A percentile compares a stretch with the other conserved stretches of the same genome.
Evolutionary conservation across 1,284 basidiomycete genomes (phyloP).

Genomic region (Ustilago xerochloae): DNA sequence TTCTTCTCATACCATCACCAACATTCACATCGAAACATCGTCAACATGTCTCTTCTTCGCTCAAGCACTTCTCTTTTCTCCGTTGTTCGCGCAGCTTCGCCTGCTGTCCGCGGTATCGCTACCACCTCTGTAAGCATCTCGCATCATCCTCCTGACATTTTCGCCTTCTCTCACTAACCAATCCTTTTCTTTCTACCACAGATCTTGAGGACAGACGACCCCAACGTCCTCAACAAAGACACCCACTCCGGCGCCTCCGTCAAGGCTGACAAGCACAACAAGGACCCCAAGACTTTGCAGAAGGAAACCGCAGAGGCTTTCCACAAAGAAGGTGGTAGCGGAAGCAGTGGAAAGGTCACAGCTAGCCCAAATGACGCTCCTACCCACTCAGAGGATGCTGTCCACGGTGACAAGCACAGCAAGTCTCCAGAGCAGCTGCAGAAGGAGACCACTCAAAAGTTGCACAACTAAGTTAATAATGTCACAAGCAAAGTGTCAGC

Average conservation of each 20-base stretch:
- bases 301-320: conserved; percentile 29
- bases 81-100: conserved; percentile 3
- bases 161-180: neutral
- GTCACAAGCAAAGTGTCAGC: neutral
- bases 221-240: conserved; percentile 31
- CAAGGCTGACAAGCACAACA: conserved; percentile 49
- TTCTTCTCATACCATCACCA: neutral
- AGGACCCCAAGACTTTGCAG: conserved; percentile 49
- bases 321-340: conserved; percentile 6
- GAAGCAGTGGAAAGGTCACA: neutral
- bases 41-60: conserved; percentile 45
- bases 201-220: conserved; percentile 42
- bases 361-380: conserved; percentile 16
- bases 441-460: conserved; percentile 44
- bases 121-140: conserved; percentile 33
- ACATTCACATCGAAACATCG: neutral
- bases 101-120: conserved; percentile 18
- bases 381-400: conserved; percentile 51
- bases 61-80: conserved; percentile 16
- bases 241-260: conserved; percentile 49
- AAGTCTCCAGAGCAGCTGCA: conserved; percentile 48
- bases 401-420: conserved; percentile 51
- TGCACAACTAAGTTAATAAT: conserved; percentile 20
- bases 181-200: neutral
- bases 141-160: neutral